Conservation (phyloP, 2,329 filamentous ascomycete genomes). For the Aspergillus versicolor region DNA sequence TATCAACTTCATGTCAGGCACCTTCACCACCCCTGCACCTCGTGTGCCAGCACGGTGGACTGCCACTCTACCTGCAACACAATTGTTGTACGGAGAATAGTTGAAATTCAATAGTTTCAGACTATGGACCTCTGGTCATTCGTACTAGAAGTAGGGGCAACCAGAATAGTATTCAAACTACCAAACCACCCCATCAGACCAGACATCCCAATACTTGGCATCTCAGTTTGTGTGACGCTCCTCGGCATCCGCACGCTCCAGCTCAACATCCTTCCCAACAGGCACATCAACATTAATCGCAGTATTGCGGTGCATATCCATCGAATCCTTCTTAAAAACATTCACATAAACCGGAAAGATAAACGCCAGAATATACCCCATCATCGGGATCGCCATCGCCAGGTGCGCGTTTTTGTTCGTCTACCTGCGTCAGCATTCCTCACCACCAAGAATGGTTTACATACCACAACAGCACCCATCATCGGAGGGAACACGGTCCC, state of each 20-base stretch:
- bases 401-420: not conserved
- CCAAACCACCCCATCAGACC: too few species aligned
- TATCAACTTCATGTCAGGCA: too few species aligned
- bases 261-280: not conserved
- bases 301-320: not conserved
- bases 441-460: too few species aligned
- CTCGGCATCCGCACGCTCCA: not conserved
- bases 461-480: not conserved
- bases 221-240: not conserved
- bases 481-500: not conserved
- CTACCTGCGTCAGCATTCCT: too few species aligned
- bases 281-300: not conserved
- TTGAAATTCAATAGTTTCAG: too few species aligned
- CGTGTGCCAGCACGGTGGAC: too few species aligned
- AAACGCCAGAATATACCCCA: not conserved
- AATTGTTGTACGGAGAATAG: too few species aligned
- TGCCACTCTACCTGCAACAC: too few species aligned
- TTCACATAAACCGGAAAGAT: not conserved
- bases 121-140: accelerated
- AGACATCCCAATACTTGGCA: too few species aligned
- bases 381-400: not conserved
- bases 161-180: too few species aligned
- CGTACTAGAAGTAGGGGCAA: too few species aligned
- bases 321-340: not conserved
- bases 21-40: too few species aligned